Percentiles rank a stretch among this genome's conserved stretches.
These are phyloP conservation scores for Eruca vesicaria DNA, from an alignment of 441 rosid genomes.

Conservation along the genomic window DNA sequence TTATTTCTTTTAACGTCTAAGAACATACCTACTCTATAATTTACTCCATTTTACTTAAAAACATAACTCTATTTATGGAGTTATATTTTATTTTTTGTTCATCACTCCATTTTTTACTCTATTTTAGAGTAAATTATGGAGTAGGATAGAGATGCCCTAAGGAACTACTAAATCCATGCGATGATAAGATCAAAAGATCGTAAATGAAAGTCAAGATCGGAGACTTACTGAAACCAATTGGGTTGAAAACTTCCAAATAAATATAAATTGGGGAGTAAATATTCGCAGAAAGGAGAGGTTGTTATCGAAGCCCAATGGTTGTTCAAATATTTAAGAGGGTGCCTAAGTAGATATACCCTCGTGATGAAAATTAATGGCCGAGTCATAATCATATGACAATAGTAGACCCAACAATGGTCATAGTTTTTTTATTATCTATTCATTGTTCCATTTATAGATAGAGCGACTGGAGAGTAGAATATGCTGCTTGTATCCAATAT, in stretches of 20 bases:
- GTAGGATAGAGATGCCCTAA: too few relatives aligned
- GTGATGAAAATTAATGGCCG: constrained; percentile 2
- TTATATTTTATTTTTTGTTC: too few relatives aligned
- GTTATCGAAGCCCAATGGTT: constrained; percentile 10
- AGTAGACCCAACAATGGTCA: constrained; percentile 29
- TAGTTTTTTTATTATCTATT: constrained; percentile 8
- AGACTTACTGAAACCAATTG: constrained; percentile 14
- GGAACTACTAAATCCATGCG: background rate
- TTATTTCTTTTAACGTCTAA: background rate
- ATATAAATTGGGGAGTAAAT: background rate
- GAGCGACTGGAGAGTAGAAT: background rate
- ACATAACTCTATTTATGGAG: too few relatives aligned
- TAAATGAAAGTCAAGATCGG: background rate
- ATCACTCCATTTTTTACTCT: too few relatives aligned
- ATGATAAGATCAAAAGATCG: background rate
- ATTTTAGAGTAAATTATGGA: too few relatives aligned
- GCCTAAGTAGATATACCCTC: constrained; percentile 23
- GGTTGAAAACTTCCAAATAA: constrained; percentile 2
- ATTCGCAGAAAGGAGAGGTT: background rate
- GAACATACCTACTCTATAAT: too few relatives aligned
- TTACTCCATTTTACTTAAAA: too few relatives aligned
- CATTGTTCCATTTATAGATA: constrained; percentile 5
- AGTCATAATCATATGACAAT: constrained; percentile 18
- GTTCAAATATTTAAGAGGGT: constrained; percentile 34
- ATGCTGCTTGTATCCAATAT: background rate